Base-by-base conservation (phyloP, 306 rosid genomes). In the Vigna trinervia region DNA sequence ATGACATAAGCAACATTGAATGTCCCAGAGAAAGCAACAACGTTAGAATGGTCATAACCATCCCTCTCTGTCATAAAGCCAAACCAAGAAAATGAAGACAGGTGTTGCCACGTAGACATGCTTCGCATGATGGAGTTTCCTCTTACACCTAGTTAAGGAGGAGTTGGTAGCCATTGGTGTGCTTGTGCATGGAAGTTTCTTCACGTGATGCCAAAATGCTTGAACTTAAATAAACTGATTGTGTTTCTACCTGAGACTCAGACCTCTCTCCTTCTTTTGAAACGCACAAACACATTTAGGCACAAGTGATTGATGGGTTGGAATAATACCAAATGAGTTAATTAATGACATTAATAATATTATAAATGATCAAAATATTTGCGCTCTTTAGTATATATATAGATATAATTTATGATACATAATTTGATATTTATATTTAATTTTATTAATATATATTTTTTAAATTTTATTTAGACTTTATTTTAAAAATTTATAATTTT, bases 111-210 rank as follows among this genome's bases (percentile, higher is more conserved):
- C 87, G 71, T 84, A 78, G 74, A 61, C 79, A 76, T 67, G 81
- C 77, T 81, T 77, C 70, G 86, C 92, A 87, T 88, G 91, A 87
- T 77, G 57, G 83, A 51, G 75, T 12, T 70, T 63, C 64, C 88
- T 83, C 85, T 38, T 86, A 89, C 95, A 91, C 97, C 77, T 81
- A 5, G 50, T 79, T 19, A 19, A 45, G 46, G 47, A 70, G 57
- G 46, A 41, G 46, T 52, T 19, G 12, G 2, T 11, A 7, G 48
- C 14, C 32, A 41, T 17, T 41, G 60, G 76, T 48, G 41, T 62
- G 63, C 30, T 73, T 48, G 41, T 62, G 63, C 30, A 22, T 70
- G 59, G 57, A 45, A 61, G 22, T 68, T 56, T 57, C 11, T 14
- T 22, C 13, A 58, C 61, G 75, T 3, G 52, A 1, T 34, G 78